A percentile compares a stretch with the other conserved stretches of the same genome.
phyloP scores from a whole-genome alignment of 148 eudicot genomes.

The Beta vulgaris region DNA sequence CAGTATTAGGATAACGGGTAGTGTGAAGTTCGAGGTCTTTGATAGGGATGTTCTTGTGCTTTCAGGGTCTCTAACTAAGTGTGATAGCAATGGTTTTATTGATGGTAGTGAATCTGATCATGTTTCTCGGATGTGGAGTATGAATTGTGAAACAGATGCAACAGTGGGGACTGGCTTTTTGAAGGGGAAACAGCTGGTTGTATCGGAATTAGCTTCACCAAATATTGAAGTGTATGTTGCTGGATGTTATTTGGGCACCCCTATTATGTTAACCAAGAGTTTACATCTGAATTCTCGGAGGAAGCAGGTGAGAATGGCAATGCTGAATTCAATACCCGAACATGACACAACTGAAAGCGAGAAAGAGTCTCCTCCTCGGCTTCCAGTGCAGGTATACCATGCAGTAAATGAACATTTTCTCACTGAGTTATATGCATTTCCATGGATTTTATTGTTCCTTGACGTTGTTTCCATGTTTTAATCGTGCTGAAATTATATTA shows the following conservation, averaged over 20 bases:
- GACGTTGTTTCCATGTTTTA: background rate
- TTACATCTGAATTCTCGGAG: conserved; percentile 45
- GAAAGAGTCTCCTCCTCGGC: conserved; percentile 36
- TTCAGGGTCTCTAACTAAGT: conserved; percentile 53
- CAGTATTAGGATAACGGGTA: conserved; percentile 54
- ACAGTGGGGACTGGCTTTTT: conserved; percentile 44
- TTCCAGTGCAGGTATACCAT: conserved; percentile 50
- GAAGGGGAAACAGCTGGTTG: conserved; percentile 45
- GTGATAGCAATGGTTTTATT: conserved; percentile 37
- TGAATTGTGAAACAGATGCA: conserved; percentile 53
- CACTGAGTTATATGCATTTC: conserved; percentile 5
- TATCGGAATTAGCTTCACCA: conserved; percentile 38
- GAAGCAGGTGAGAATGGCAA: conserved; percentile 41
- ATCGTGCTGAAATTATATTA: background rate
- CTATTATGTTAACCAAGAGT: conserved; percentile 62
- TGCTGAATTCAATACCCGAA: conserved; percentile 63
- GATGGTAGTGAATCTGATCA: conserved; percentile 36
- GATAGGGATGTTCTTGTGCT: conserved; percentile 49
- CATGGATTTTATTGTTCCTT: conserved; percentile 5
- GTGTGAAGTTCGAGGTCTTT: conserved; percentile 70
- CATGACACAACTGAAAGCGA: conserved; percentile 37
- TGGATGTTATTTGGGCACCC: conserved; percentile 55
- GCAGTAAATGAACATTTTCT: background rate
- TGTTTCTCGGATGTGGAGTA: conserved; percentile 49
- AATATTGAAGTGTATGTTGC: conserved; percentile 74